Percentiles rank a stretch among this genome's conserved stretches.
These are phyloP conservation scores for Plasmodium blacklocki DNA, from an alignment of 169 alveolate genomes.

Conservation along the genomic window DNA sequence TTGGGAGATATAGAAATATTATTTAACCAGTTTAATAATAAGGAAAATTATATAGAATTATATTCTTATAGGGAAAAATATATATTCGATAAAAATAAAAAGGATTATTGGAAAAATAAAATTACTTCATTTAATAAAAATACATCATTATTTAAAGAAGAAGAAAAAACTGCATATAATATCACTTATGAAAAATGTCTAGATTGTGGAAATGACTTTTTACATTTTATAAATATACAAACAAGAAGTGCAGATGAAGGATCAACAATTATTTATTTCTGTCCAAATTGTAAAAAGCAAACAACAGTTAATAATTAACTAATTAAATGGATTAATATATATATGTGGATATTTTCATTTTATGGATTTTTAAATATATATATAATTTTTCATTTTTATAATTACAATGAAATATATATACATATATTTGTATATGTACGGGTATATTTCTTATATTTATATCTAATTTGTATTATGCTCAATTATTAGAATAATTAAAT, in stretches of 20 bases:
- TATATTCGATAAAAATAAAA: constrained; percentile 81
- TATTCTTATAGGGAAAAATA: constrained; percentile 83
- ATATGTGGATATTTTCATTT: not conserved
- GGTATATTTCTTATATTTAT: not conserved
- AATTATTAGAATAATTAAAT: too few species aligned
- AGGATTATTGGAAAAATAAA: constrained; percentile 85
- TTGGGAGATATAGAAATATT: constrained; percentile 42
- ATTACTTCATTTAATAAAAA: constrained; percentile 41
- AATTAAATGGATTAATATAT: not conserved
- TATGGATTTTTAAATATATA: too few species aligned
- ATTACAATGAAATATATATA: not conserved
- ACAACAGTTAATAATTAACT: constrained; percentile 85
- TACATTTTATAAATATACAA: constrained; percentile 88
- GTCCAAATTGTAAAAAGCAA: constrained; percentile 87
- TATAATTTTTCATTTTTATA: too few species aligned
- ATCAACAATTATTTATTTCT: constrained; percentile 90
- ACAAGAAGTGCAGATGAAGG: constrained; percentile 94
- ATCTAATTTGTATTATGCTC: not conserved
- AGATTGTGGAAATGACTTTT: constrained; percentile 88
- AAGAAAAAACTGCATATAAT: constrained; percentile 74
- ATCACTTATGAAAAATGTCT: constrained; percentile 86
- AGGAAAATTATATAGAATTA: constrained; percentile 77
- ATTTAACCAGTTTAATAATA: constrained; percentile 5
- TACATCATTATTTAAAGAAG: constrained; percentile 61
- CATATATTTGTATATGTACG: too few species aligned